phyloP scores from a whole-genome alignment of 768 basidiomycete genomes.

The Sutorius australiensis region DNA sequence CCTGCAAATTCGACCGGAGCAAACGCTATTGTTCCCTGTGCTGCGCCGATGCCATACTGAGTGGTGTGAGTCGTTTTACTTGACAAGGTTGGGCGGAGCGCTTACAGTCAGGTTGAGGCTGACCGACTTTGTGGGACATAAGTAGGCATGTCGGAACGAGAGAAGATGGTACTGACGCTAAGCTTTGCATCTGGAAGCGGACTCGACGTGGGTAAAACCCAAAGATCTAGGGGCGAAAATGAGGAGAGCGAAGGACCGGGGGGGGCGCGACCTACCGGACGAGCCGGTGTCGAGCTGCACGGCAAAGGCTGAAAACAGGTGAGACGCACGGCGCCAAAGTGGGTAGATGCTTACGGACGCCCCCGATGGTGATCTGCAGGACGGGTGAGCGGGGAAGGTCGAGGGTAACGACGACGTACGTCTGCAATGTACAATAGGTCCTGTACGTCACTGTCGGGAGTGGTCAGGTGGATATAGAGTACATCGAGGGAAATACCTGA shows the following conservation, averaged over 20 bases:
- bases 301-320: constrained; percentile 48
- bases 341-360: constrained; percentile 41
- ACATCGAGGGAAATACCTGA: constrained; percentile 13
- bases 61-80: neutral
- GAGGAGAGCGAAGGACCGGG: neutral
- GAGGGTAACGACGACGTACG: constrained; percentile 39
- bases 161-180: constrained; percentile 40
- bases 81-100: neutral
- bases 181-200: constrained; percentile 47
- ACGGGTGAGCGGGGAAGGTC: neutral
- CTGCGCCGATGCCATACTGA: constrained; percentile 83
- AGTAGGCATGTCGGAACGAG: neutral
- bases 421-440: constrained; percentile 80
- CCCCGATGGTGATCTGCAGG: constrained; percentile 62
- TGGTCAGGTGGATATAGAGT: constrained; percentile 9
- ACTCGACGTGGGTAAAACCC: constrained; percentile 50
- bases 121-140: constrained; percentile 33
- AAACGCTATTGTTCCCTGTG: constrained; percentile 59
- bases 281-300: constrained; percentile 86
- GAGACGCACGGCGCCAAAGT: neutral
- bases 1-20: constrained; percentile 66
- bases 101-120: constrained; percentile 62
- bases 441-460: constrained; percentile 52
- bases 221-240: constrained; percentile 52
- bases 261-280: constrained; percentile 17